Evolutionary conservation across 169 alveolate species (phyloP).

Genomic region (Cryptosporidium sp.): DNA sequence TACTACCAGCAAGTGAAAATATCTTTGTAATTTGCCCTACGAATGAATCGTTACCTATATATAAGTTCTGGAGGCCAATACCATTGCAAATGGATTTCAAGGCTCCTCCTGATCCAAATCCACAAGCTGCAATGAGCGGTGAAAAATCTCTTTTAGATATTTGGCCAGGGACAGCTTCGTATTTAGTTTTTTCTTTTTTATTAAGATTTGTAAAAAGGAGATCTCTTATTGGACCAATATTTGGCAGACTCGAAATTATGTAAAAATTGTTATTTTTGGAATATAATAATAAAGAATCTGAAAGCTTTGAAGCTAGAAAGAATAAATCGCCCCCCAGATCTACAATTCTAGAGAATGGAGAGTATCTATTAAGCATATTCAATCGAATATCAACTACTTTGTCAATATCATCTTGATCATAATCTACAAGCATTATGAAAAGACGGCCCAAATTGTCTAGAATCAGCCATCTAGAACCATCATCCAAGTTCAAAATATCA

Average conservation of each 20-base stretch:
- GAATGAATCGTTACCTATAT: background rate
- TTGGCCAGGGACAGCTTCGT: background rate
- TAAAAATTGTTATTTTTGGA: conserved; percentile 19
- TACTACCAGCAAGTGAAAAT: background rate
- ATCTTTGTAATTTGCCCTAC: conserved; percentile 1
- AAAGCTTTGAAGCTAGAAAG: conserved; percentile 46
- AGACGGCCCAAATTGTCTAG: conserved; percentile 51
- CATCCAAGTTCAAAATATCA: conserved; percentile 37
- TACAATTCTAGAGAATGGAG: conserved; percentile 62
- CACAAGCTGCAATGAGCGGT: conserved; percentile 58
- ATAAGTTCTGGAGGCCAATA: conserved; percentile 18
- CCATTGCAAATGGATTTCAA: conserved; percentile 56
- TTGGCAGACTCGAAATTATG: conserved; percentile 3
- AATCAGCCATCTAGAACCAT: conserved; percentile 42
- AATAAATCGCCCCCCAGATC: conserved; percentile 14
- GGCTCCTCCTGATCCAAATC: conserved; percentile 63
- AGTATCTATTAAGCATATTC: conserved; percentile 15
- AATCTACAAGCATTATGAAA: conserved; percentile 40
- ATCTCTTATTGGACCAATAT: conserved; percentile 67
- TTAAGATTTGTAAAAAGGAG: conserved; percentile 13
- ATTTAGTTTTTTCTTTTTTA: background rate
- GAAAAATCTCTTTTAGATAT: background rate
- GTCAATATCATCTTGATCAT: conserved; percentile 7
- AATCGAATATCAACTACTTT: conserved; percentile 18
- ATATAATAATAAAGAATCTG: conserved; percentile 43